Percentiles rank a stretch among this genome's conserved stretches.
phyloP scores from a whole-genome alignment of 1,284 basidiomycete genomes.

The Ganoderma lucidum region DNA sequence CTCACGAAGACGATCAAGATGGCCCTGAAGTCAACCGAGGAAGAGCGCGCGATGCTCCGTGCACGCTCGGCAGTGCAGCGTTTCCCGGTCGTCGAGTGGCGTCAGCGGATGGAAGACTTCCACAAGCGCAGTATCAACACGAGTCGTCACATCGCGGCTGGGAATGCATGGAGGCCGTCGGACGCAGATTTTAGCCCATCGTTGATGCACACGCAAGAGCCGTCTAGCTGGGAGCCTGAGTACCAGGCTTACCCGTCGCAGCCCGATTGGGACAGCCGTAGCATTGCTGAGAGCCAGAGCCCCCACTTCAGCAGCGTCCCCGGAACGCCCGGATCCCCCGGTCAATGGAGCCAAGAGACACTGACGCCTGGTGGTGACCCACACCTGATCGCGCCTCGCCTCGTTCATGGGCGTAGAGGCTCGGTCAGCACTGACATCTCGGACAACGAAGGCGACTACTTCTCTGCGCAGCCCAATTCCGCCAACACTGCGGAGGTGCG shows the following conservation, averaged over 20 bases:
- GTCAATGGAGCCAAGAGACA: slow-evolving; percentile 65
- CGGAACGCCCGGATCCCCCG: slow-evolving; percentile 63
- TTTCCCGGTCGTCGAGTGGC: slow-evolving; percentile 97
- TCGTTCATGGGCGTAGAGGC: slow-evolving; percentile 48
- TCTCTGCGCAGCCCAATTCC: slow-evolving; percentile 48
- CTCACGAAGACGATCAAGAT: slow-evolving; percentile 93
- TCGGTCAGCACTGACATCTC: slow-evolving; percentile 58
- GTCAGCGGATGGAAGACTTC: slow-evolving; percentile 93
- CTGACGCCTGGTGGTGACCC: slow-evolving; percentile 52
- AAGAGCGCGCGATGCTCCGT: slow-evolving; percentile 90
- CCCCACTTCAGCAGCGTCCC: slow-evolving; percentile 43
- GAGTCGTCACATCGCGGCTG: slow-evolving; percentile 73
- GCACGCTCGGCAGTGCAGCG: slow-evolving; percentile 92
- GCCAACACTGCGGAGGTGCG: slow-evolving; percentile 43
- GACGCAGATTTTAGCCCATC: slow-evolving; percentile 62
- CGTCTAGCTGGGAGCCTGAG: slow-evolving; percentile 65
- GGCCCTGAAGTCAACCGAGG: slow-evolving; percentile 88
- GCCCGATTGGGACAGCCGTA: slow-evolving; percentile 62
- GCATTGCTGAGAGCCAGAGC: slow-evolving; percentile 46
- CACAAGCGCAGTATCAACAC: slow-evolving; percentile 83
- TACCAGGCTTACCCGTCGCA: slow-evolving; percentile 57
- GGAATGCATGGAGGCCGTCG: slow-evolving; percentile 79
- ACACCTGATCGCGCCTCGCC: slow-evolving; percentile 44
- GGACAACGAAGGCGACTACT: slow-evolving; percentile 68
- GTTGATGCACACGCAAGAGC: slow-evolving; percentile 50